Evolutionary conservation across 2,329 filamentous ascomycete genomes (phyloP).

Genomic region (Biscogniauxia sp.): DNA sequence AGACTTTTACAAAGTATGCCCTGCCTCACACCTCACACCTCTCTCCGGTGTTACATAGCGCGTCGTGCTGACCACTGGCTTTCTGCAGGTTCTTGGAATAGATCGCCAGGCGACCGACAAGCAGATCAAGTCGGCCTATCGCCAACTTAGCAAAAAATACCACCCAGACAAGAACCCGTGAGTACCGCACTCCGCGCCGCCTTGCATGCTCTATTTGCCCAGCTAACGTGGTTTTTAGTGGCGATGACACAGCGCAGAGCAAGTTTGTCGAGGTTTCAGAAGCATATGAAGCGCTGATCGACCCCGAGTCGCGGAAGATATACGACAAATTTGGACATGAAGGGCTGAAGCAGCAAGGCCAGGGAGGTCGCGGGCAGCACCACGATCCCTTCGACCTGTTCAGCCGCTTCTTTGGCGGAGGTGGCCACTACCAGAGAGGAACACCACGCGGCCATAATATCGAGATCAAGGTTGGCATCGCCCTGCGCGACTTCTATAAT

Average conservation of each 20-base stretch:
- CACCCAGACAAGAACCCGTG: conserved; percentile 99
- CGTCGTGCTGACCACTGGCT: conserved; percentile 5
- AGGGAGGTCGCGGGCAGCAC: conserved; percentile 58
- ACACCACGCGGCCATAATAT: conserved; percentile 84
- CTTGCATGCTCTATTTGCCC: conserved; percentile 5
- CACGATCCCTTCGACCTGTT: conserved; percentile 97
- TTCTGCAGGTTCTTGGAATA: conserved; percentile 71
- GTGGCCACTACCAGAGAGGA: conserved; percentile 72
- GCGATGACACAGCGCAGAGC: conserved; percentile 74
- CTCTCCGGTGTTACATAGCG: not conserved
- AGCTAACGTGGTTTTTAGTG: conserved; percentile 45
- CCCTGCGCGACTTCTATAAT: conserved; percentile 89
- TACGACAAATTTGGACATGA: conserved; percentile 96
- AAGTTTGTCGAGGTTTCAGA: conserved; percentile 94
- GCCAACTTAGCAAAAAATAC: conserved; percentile 87
- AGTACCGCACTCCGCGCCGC: conserved; percentile 32
- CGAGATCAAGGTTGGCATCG: conserved; percentile 77
- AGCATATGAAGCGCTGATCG: conserved; percentile 88
- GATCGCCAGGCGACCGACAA: conserved; percentile 76
- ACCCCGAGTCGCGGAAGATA: conserved; percentile 75
- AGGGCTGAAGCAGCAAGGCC: conserved; percentile 78
- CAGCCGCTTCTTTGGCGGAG: conserved; percentile 92
- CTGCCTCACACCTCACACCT: not conserved
- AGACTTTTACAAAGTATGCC: conserved; percentile 74
- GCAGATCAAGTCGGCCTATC: conserved; percentile 92